Base-by-base conservation (phyloP, 2,329 filamentous ascomycete genomes). In the Aureobasidium sp. region DNA sequence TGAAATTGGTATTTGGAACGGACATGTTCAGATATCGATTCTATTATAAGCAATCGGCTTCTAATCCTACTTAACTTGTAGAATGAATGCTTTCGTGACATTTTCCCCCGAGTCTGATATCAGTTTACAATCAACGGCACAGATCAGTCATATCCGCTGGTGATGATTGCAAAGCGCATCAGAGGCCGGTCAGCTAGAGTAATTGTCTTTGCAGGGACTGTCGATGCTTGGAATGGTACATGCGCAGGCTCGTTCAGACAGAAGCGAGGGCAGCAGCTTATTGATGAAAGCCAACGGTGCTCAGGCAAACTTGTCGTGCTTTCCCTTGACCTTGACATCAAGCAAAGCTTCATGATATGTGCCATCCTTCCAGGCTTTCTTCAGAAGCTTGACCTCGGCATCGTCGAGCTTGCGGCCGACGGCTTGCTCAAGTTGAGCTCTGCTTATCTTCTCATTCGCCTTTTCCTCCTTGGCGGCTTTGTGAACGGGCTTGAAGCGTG, bases 301-400 rank as follows among this genome's bases (percentile, higher is more conserved):
- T 71, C 69, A 77, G 57, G 74, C 77, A 77, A 79, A 96, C 74
- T 96, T 96, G 76, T 96, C 92, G 76, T 96, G 92, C 77, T 96
- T 96, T 62, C 86, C 87, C 79, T 96, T 96, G 34, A 94, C 88
- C 75, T 93, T 94, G 61, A 97, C 79, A 76, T 95, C 87, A 66
- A 97, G 76, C 70, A 97, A 76, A 68, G 84, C 84, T 77, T 97
- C 92, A 73, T 97, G 89, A 72, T 94, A 97, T 72, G 93, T 87
- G 0, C 94, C 94, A 69, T 97, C 89, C 68, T 85, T 84, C 72
- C 90, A 83, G 37, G 94, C 92, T 75, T 80, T 87, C 80, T 95
- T 95, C 71, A 99, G 74, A 73, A 80, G 84, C 76, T 83, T 87
- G 46, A 97, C 90, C 76, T 99, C 94, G 62, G 93, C 87, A 70